These are phyloP conservation scores for Leucogyrophana mollusca DNA, from an alignment of 768 basidiomycete genomes.

Conservation along the genomic window DNA sequence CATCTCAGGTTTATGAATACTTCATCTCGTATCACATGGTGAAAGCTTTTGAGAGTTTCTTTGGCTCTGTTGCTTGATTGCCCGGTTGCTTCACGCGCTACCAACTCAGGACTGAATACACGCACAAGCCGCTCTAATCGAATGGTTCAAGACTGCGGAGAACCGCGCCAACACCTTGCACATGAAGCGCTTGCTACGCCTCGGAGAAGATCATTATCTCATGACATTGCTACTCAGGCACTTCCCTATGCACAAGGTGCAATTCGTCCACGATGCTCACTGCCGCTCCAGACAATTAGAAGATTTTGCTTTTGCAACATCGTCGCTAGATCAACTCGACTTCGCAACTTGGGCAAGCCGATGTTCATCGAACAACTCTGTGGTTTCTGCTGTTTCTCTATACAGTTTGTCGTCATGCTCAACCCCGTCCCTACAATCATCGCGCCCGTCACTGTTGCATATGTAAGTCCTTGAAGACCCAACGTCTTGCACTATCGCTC, in stretches of 20 bases:
- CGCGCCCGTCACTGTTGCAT: constrained; percentile 84
- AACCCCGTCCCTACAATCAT: constrained; percentile 87
- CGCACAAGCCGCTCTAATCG: constrained; percentile 91
- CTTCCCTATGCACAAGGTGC: constrained; percentile 92
- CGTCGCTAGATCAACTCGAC: constrained; percentile 99
- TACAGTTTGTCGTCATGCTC: constrained; percentile 98
- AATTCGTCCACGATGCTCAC: constrained; percentile 95
- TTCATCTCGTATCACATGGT: constrained; percentile 99
- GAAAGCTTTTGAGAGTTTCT: constrained; percentile 95
- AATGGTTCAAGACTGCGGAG: constrained; percentile 85
- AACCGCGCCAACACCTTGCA: constrained; percentile 96
- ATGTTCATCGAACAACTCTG: constrained; percentile 89
- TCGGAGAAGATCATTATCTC: constrained; percentile 98
- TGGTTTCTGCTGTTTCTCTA: constrained; percentile 98
- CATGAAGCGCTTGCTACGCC: constrained; percentile 97
- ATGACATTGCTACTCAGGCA: constrained; percentile 95
- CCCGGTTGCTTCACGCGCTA: constrained; percentile 99
- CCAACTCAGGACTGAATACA: constrained; percentile 91
- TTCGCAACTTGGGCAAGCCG: constrained; percentile 64
- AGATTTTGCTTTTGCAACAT: constrained; percentile 90
- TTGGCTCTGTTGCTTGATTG: constrained; percentile 97
- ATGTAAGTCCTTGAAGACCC: constrained; percentile 52
- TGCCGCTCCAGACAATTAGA: constrained; percentile 95
- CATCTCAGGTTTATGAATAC: constrained; percentile 87
- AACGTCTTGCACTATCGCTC: background rate